Base-by-base conservation (phyloP, 441 rosid species). In the Eruca vesicaria region DNA sequence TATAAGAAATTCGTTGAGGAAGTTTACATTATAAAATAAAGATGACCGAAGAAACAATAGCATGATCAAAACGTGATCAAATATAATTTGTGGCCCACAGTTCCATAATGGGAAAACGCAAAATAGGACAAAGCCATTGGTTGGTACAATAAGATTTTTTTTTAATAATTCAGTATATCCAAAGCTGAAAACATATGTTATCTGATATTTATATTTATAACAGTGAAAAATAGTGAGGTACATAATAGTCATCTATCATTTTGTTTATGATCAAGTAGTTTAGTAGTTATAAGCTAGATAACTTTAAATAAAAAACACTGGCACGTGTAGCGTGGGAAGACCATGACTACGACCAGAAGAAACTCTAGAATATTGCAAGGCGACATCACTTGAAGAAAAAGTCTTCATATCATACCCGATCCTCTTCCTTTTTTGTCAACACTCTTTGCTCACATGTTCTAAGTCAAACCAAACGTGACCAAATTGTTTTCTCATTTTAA, bases 401-500 rank as follows among this genome's bases (percentile, higher is more conserved):
- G 58, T 62, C 68, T 35, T 28, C 6, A 7, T 23, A 59, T 9
- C 41, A 28, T 5, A 6, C 74, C 79, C 79, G 79, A 75, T 3
- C 74, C 20, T 69, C 70, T 55, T 69, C 20, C 45, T 15, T 50
- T 45, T n/a, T 0, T 15, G 1, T 15, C 66, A 53, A 50, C 36
- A 69, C 71, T 76, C 59, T 55, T 55, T 29, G 36, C 66, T 69
- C 75, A 76, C 75, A 71, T 70, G 80, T 76, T 32, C 75, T 11
- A 57, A 35, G 72, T 71, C 80, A 71, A 77, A 64, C 62, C 33
- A 79, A 83, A 85, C 88, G 86, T 84, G 87, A 80, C 68, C 75
- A 79, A 50, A 78, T 21, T 4, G 68, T 45, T 8, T 14, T 7
- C 62, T 7, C 35, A 14, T 5, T 58, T 63, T n/a, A 38, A n/a